phyloP scores from a whole-genome alignment of 768 basidiomycete species.

The Calocybe gangraenosa region DNA sequence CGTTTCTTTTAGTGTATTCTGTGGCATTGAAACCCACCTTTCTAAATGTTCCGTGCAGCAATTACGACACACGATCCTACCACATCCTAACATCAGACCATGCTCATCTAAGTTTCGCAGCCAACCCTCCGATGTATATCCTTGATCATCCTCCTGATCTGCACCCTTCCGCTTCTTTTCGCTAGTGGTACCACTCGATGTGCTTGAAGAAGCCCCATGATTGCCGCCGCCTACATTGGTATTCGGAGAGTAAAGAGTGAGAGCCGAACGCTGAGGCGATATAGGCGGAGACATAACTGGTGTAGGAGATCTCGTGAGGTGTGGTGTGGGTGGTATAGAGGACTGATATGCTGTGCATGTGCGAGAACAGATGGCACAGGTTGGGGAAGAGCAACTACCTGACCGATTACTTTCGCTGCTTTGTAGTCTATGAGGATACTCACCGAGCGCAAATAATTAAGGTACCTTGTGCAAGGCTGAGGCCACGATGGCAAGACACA shows the following conservation, averaged over 20 bases:
- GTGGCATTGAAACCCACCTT: slow-evolving; percentile 27
- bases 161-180: slow-evolving; percentile 13
- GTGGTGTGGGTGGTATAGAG: slow-evolving; percentile 35
- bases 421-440: slow-evolving; percentile 3
- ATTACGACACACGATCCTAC: slow-evolving; percentile 36
- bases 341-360: slow-evolving; percentile 34
- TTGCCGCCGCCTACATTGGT: slow-evolving; percentile 16
- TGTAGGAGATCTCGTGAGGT: slow-evolving; percentile 33
- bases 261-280: slow-evolving; percentile 27
- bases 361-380: slow-evolving; percentile 42
- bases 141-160: slow-evolving; percentile 15
- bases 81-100: slow-evolving; percentile 32
- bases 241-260: slow-evolving; percentile 25
- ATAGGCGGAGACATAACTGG: slow-evolving; percentile 18
- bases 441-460: slow-evolving; percentile 25
- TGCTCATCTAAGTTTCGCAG: slow-evolving; percentile 6
- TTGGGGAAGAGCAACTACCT: slow-evolving; percentile 33
- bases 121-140: slow-evolving; percentile 4
- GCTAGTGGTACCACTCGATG: slow-evolving; percentile 3
- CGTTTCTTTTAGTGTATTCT: too few species aligned
- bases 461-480: slow-evolving; percentile 17
- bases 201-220: too few species aligned
- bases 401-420: too few species aligned
- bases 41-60: slow-evolving; percentile 40
- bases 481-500: slow-evolving; percentile 25